Evolutionary conservation across 768 basidiomycete species (phyloP), one percentile per base, ranked within the genome.

Genomic region (Hydnomerulius pinastri): DNA sequence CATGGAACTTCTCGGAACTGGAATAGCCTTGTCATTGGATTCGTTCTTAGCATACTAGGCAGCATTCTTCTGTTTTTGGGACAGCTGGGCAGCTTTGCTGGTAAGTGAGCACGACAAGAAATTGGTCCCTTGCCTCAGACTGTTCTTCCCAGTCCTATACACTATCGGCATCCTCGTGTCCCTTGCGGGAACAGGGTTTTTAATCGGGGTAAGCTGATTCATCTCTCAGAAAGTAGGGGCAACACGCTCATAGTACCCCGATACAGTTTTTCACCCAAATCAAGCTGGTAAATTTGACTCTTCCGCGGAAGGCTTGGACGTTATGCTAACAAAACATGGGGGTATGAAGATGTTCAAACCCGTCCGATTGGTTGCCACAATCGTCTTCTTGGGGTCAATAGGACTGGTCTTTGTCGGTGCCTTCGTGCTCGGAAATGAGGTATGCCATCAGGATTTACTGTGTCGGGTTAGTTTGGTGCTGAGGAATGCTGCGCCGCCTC

Each of bases 311-410:
- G 38, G n/a, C n/a, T 37, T 25, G 36, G 2, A 25, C n/a, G 25
- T 20, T 18, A 6, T 12, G 21, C 50, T 54, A 5, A 56, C 48
- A 27, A n/a, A n/a, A 43, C 12, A 13, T 5, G 6, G 0, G 2
- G 6, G 9, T 44, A 6, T n/a, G n/a, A 58, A 93, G 92, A 95
- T 95, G 93, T 96, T 96, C 80, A 94, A 94, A 70, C 90, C 92
- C 43, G 81, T 96, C 18, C 91, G 94, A 44, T 70, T 96, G 6
- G 71, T 90, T 17, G 93, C 94, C 2, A 83, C 91, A 2, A 66
- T 93, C 51, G 63, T 94, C 29, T 83, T 96, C 66, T 65, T 98
- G 11, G 87, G 70, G 1, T 84, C 87, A 13, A 90, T 97, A 54
- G 87, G 69, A 8, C 79, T 96, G 54, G 85, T 93, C 43, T 92